Base-by-base conservation (phyloP, 495 filamentous ascomycete genomes). In the Diplogelasinospora grovesii region DNA sequence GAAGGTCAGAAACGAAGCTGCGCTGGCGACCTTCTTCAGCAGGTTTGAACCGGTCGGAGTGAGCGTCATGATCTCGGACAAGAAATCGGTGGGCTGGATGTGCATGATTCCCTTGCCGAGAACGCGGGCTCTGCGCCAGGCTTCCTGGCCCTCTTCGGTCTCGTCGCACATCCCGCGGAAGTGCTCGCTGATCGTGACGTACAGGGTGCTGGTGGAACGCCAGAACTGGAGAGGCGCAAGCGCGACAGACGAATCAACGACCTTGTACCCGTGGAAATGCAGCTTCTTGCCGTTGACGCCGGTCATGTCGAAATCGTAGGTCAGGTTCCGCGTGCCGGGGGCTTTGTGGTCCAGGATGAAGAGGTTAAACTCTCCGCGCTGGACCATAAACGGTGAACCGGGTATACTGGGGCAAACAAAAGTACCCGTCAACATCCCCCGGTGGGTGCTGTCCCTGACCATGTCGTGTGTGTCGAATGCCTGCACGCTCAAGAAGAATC, bases 201-300 rank as follows among this genome's bases (percentile, higher is more conserved):
- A 80, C 9, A 84, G 66, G 1, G 78, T 81, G 14, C 74, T 78
- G 7, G 80, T 79, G 7, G 78, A 75, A 41, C 65, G 64, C 81
- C 81, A 84, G 36, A 78, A 74, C 28, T 67, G 60, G 6, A 54
- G 39, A 8, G 68, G 58, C 1, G 69, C 70, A 39, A 83, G 61
- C 1, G 78, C 70, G 22, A 77, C 71, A 0, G 61, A 73, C 4
- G 75, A 73, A 55, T 81, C 70, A 22, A 86, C 66, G 4, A 78
- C 60, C 58, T 84, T 83, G 53, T 71, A 74, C 7, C 78, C 81
- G 41, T 78, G 63, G 39, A 85, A 74, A 46, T 74, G 68, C 26
- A 77, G 67, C 25, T 60, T 58, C 27, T 57, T 50, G 8, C 71
- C 73, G 39, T 76, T 61, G 13, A 71, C 59, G 5, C 71, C 70